Evolutionary conservation across 225 moss, liverwort and hornwort genomes (phyloP), one percentile per base, ranked within the genome.

Genomic region (Straminergon stramineum): DNA sequence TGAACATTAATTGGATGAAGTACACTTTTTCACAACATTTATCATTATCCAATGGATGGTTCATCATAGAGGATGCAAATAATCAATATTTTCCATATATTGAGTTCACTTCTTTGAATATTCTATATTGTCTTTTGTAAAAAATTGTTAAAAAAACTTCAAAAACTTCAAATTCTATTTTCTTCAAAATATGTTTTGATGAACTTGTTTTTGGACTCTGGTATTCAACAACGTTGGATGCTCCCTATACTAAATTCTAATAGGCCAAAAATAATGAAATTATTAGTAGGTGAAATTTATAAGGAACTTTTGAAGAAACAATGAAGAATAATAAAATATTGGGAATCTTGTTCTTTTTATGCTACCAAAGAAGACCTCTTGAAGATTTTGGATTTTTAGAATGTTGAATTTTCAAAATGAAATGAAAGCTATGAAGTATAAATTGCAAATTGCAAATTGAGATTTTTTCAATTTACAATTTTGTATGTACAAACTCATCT

Each of bases 61-160:
- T 37, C 3, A 55, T 2, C 1, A 0, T 35, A 35, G 14, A 78
- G 1, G 2, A 24, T 56, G 9, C 1, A 79, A 37, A 37, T 6
- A 26, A 79, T 37, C 37, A 37, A 56, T 79, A 15, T 10, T 56
- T 79, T 24, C 1, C 0, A 13, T 18, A 31, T 48, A 18, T 45
- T 48, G 31, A 45, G 2, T 48, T 55, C 10, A 78, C 2, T 24
- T 78, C 1, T 37, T 24, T 16, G 2, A 56, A 37, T 37, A 78
- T 37, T 56, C 6, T 22, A 15, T 15, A 0, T 35, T 55, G 2
- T 77, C 8, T 23, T 15, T 15, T 23, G 1, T 77, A 78, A 35
- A 51, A 23, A 23, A 9, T 22, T 48, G 2, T 48, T 48, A 17
- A 75, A 11, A 30, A 17, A 6, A 30, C 7, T 31, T 30, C 2